Percentiles rank a stretch among this genome's conserved stretches.
Conservation (phyloP, 768 basidiomycete species). For the Auricularia cornea region DNA sequence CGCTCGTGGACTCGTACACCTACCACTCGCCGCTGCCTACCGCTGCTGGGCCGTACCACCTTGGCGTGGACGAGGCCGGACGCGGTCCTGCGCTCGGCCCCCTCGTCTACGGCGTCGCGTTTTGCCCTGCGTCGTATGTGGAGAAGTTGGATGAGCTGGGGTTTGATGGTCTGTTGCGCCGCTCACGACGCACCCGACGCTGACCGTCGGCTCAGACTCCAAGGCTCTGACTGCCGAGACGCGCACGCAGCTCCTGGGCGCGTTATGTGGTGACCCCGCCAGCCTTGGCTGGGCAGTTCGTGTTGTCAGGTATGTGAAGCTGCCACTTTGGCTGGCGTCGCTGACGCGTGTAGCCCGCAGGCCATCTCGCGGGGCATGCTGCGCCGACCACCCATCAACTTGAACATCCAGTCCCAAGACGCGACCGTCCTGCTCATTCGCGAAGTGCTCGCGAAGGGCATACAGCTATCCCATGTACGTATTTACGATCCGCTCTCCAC, state of each 20-base stretch:
- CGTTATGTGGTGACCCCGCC: slow-evolving; percentile 57
- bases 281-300: slow-evolving; percentile 79
- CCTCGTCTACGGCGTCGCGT: slow-evolving; percentile 92
- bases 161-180: slow-evolving; percentile 64
- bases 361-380: slow-evolving; percentile 92
- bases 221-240: slow-evolving; percentile 75
- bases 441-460: slow-evolving; percentile 71
- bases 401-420: slow-evolving; percentile 82
- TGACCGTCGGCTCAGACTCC: slow-evolving; percentile 57
- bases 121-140: slow-evolving; percentile 75
- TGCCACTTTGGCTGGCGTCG: neutral
- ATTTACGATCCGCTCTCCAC: neutral
- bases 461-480: slow-evolving; percentile 67
- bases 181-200: neutral
- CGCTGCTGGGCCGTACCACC: slow-evolving; percentile 71
- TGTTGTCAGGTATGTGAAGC: slow-evolving; percentile 48
- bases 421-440: slow-evolving; percentile 86
- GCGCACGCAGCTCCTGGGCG: slow-evolving; percentile 54
- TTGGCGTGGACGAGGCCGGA: slow-evolving; percentile 98
- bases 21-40: slow-evolving; percentile 69
- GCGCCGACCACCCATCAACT: slow-evolving; percentile 68
- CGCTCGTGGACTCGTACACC: slow-evolving; percentile 64
- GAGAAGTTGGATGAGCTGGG: slow-evolving; percentile 70
- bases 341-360: slow-evolving; percentile 53
- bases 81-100: slow-evolving; percentile 94